Evolutionary conservation across 2,329 filamentous ascomycete genomes (phyloP).

Genomic region (Fusarium marasasianum): DNA sequence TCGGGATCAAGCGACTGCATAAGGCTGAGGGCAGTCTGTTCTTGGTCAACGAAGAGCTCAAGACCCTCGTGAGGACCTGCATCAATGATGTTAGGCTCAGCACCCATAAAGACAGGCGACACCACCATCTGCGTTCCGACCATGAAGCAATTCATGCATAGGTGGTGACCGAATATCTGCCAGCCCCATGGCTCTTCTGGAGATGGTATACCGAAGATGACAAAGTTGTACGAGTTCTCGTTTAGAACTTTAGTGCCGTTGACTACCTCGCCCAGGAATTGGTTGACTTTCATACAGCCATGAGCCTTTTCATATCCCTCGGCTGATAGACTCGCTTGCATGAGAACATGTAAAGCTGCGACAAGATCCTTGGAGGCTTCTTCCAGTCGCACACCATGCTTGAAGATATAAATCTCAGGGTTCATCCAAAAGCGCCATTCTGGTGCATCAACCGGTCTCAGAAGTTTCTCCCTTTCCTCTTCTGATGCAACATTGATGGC

Average conservation of each 20-base stretch:
- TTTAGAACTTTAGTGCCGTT: constrained; percentile 70
- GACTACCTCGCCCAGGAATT: constrained; percentile 75
- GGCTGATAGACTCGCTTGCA: constrained; percentile 68
- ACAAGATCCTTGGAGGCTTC: constrained; percentile 57
- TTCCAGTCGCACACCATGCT: constrained; percentile 75
- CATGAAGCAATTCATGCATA: constrained; percentile 76
- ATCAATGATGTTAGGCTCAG: constrained; percentile 80
- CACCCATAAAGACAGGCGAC: constrained; percentile 79
- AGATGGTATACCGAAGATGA: constrained; percentile 71
- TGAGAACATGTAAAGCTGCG: constrained; percentile 61
- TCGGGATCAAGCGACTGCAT: constrained; percentile 65
- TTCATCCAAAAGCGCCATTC: constrained; percentile 76
- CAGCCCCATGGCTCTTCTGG: constrained; percentile 72
- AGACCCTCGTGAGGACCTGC: constrained; percentile 68
- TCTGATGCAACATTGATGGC: constrained; percentile 3
- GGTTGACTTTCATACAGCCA: constrained; percentile 75
- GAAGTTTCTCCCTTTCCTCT: constrained; percentile 56
- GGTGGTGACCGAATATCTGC: constrained; percentile 79
- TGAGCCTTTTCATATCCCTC: constrained; percentile 76
- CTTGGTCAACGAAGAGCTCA: constrained; percentile 72
- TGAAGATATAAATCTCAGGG: constrained; percentile 73
- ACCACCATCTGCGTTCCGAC: constrained; percentile 70
- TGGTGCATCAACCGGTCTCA: constrained; percentile 70
- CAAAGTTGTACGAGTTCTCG: constrained; percentile 78
- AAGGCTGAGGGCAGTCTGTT: constrained; percentile 67